These are phyloP conservation scores for Pholiota molesta DNA, from an alignment of 768 basidiomycete species.

Conservation along the genomic window DNA sequence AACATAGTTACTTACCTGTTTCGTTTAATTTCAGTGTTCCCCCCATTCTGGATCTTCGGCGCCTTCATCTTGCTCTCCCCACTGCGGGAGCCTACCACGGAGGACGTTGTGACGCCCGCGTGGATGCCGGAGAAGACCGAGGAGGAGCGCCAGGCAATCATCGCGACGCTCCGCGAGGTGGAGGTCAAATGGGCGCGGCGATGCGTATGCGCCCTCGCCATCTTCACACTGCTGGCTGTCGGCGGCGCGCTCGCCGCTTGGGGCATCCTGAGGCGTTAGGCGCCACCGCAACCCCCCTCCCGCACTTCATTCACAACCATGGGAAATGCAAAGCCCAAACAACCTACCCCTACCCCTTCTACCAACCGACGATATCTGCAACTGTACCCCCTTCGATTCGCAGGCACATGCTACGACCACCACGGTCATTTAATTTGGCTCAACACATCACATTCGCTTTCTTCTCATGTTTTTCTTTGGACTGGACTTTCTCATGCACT, in stretches of 20 bases:
- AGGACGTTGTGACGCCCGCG: slow-evolving; percentile 23
- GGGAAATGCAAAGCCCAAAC: not conserved
- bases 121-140: slow-evolving; percentile 63
- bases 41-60: slow-evolving; percentile 64
- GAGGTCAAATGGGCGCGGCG: slow-evolving; percentile 62
- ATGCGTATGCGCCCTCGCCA: slow-evolving; percentile 55
- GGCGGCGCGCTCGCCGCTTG: slow-evolving; percentile 36
- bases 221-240: slow-evolving; percentile 41
- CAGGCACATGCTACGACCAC: not conserved
- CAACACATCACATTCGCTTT: not conserved
- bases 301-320: not conserved
- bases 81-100: slow-evolving; percentile 40
- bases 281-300: too few species aligned
- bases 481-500: not conserved
- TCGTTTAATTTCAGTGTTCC: slow-evolving; percentile 49
- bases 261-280: slow-evolving; percentile 24
- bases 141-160: slow-evolving; percentile 48
- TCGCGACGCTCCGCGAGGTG: slow-evolving; percentile 46
- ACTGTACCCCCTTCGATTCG: not conserved
- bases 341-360: too few species aligned
- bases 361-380: not conserved
- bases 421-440: not conserved
- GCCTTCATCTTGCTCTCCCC: slow-evolving; percentile 58
- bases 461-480: not conserved
- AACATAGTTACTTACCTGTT: slow-evolving; percentile 12